Percentiles rank a stretch among this genome's conserved stretches.
These are phyloP conservation scores for Penicillium desertorum DNA, from an alignment of 495 filamentous ascomycete species.

Conservation along the genomic window DNA sequence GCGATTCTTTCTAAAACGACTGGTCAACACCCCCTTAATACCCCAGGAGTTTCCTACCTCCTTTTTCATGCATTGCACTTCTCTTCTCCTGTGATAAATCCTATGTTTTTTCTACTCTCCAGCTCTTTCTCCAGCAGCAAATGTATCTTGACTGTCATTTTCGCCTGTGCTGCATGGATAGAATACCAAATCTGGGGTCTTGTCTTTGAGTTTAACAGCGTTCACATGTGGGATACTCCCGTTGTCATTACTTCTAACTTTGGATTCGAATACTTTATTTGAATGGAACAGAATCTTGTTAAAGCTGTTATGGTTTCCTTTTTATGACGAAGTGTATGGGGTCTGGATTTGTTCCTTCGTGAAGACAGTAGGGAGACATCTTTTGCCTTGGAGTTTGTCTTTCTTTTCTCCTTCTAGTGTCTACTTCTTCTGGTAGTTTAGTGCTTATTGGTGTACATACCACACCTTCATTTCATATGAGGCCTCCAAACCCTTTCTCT, in stretches of 20 bases:
- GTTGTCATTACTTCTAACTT: conserved; percentile 11
- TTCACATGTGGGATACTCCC: conserved; percentile 20
- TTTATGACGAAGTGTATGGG: conserved; percentile 19
- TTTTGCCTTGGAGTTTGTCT: conserved; percentile 11
- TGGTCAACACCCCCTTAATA: conserved; percentile 10
- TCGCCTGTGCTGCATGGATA: conserved; percentile 13
- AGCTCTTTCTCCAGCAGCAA: conserved; percentile 13
- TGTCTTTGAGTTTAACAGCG: conserved; percentile 12
- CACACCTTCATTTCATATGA: neutral
- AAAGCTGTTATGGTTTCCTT: conserved; percentile 8
- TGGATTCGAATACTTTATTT: conserved; percentile 11
- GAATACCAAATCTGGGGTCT: conserved; percentile 9
- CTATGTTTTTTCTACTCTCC: conserved; percentile 2
- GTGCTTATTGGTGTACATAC: neutral
- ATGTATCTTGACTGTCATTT: conserved; percentile 22
- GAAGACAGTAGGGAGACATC: neutral
- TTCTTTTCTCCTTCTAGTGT: neutral
- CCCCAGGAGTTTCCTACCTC: neutral
- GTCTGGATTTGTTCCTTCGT: conserved; percentile 8
- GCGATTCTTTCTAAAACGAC: neutral
- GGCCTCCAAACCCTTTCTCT: neutral
- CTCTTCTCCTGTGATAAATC: conserved; percentile 10
- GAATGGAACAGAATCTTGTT: conserved; percentile 21
- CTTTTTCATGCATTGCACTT: conserved; percentile 8
- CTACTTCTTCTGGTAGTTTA: neutral